Percentiles rank a stretch among this genome's conserved stretches.
phyloP scores from a whole-genome alignment of 352 stramenopile genomes.

The Saprolegnia diclina region DNA sequence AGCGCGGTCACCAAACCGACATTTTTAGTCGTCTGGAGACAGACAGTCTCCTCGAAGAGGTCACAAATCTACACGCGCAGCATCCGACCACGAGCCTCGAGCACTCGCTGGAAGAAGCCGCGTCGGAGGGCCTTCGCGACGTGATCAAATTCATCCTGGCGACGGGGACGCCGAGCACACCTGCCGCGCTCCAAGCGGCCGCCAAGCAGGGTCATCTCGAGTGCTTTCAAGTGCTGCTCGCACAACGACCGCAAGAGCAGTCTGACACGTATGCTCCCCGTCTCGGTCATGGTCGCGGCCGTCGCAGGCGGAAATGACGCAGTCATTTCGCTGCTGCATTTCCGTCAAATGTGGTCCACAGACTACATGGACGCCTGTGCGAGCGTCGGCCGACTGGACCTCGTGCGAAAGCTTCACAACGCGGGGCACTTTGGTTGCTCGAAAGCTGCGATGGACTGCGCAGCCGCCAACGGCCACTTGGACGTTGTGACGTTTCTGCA shows the following conservation, averaged over 20 bases:
- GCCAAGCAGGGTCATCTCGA: background rate
- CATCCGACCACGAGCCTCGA: too few species aligned
- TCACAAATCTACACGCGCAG: too few species aligned
- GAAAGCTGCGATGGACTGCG: conserved; percentile 25
- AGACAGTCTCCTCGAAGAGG: too few species aligned
- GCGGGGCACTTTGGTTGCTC: background rate
- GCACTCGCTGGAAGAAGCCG: too few species aligned
- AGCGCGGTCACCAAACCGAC: too few species aligned
- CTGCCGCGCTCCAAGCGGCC: too few species aligned
- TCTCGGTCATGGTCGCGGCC: background rate
- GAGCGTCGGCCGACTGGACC: background rate
- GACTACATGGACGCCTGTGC: background rate
- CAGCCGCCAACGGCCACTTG: conserved; percentile 20
- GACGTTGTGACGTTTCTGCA: conserved; percentile 27
- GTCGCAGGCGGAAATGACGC: background rate
- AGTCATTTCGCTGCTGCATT: background rate
- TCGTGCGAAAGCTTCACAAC: background rate
- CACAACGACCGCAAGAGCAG: background rate
- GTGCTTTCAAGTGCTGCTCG: background rate
- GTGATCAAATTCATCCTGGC: too few species aligned
- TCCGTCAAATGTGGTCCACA: background rate
- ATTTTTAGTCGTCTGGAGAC: too few species aligned
- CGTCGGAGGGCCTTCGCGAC: too few species aligned
- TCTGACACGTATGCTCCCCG: background rate
- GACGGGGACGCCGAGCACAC: too few species aligned